A percentile compares a stretch with the other conserved stretches of the same genome.
Conservation (phyloP, 495 filamentous ascomycete species). For the Astrothelium macrocarpum region DNA sequence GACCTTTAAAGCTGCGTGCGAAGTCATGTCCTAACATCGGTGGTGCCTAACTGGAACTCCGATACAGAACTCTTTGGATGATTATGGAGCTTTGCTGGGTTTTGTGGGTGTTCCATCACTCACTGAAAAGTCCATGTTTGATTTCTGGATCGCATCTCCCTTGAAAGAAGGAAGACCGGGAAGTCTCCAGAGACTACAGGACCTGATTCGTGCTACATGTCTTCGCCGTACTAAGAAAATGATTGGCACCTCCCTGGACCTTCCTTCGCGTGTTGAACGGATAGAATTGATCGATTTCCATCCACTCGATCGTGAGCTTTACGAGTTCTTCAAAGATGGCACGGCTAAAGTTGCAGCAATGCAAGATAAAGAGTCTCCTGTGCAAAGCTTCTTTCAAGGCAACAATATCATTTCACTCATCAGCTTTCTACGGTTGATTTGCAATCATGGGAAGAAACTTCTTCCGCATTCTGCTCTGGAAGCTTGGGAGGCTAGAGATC, state of each 20-base stretch:
- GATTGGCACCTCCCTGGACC: conserved; percentile 57
- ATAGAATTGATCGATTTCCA: conserved; percentile 17
- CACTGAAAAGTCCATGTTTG: conserved; percentile 63
- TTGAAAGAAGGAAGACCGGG: conserved; percentile 75
- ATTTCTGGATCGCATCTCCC: conserved; percentile 67
- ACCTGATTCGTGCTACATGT: conserved; percentile 88
- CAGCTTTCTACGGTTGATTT: conserved; percentile 24
- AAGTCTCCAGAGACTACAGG: conserved; percentile 70
- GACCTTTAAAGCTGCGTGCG: conserved; percentile 71
- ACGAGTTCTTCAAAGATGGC: conserved; percentile 19
- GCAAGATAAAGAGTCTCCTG: not conserved
- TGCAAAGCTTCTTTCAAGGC: not conserved
- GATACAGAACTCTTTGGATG: conserved; percentile 84
- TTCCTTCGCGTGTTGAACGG: conserved; percentile 17
- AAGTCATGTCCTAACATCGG: conserved; percentile 64
- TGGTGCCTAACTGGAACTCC: conserved; percentile 96
- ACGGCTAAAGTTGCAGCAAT: not conserved
- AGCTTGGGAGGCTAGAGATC: conserved; percentile 13
- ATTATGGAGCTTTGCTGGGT: conserved; percentile 76
- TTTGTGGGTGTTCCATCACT: conserved; percentile 84
- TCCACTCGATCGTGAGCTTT: conserved; percentile 19
- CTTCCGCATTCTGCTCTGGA: conserved; percentile 18
- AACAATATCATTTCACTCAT: conserved; percentile 26
- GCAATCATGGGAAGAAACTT: conserved; percentile 26
- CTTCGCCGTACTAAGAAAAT: conserved; percentile 83